Evolutionary conservation across 108 stramenopile species (phyloP), one percentile per base, ranked within the genome.

Genomic region (Discostella pseudostelligera): DNA sequence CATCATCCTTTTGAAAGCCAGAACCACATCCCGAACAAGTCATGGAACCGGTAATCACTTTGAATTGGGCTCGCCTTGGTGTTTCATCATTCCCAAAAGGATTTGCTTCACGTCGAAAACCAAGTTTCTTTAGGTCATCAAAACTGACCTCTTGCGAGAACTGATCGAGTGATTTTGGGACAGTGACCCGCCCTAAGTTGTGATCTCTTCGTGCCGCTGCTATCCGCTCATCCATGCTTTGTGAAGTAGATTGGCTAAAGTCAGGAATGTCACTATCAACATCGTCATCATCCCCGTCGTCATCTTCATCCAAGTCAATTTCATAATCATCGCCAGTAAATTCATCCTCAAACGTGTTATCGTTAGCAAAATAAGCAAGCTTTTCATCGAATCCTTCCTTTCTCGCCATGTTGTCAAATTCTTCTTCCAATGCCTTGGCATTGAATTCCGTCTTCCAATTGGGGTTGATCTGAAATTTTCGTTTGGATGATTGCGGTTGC

Each of bases 321-420:
- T 66, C 67, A 39, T 54, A 73, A 37, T 74, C 81, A 17, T 80
- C 77, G 39, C 78, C 76, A 7, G 53, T 50, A 84, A 90, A 90
- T 26, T 88, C 73, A 59, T 94, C 90, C 58, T 91, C 88, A 69
- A 92, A 91, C 5, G 85, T 83, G 25, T 54, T 61, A 67, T 86
- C 84, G 13, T 84, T 76, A 8, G 93, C 82, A 70, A 77, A 83
- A 59, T 59, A 72, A 6, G 83, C 72, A 35, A 80, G 61, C 37
- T 68, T 54, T 16, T 69, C 82, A 62, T 87, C 87, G 55, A 94
- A 94, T 14, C 93, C 93, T 28, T 94, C 93, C 56, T 88, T 88
- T 44, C 76, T 74, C n/a, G 93, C 89, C 49, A 94, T 61, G 14
- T 87, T 87, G 51, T 89, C 88, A 76, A 94, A 94, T n/a, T 87